Base-by-base conservation (phyloP, 495 filamentous ascomycete species). In the Viridothelium virens region DNA sequence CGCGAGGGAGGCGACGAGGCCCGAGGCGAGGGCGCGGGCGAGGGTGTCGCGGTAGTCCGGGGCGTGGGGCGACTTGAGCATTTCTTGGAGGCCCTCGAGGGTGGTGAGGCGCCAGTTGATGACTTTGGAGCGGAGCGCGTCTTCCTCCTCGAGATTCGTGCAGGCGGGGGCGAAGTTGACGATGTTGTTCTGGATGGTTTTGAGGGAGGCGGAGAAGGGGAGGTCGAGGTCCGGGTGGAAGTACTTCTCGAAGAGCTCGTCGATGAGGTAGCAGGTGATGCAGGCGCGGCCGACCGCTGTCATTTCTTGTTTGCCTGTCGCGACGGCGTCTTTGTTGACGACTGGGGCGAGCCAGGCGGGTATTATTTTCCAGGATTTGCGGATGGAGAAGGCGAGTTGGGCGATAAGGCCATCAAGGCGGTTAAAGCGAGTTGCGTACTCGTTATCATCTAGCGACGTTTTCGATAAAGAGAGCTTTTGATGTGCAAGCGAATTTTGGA, bases 401-500 rank as follows among this genome's bases (percentile, higher is more conserved):
- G 92, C 93, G 72, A 96, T 93, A 7, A 94, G 91, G 53, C 94
- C 93, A 69, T 98, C 94, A 47, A 98, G 83, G 18, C 95, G 90
- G 67, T 89, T 88, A 75, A 98, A 97, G 12, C 95, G 85, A 41
- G 87, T 91, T 47, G 85, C 82, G 71, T 98, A 98, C 79, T 97
- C 94, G 74, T 87, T 95, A 74, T 98, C 94, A 75, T 98, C 94
- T 38, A 97, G 87, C 4, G 94, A 91, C 0, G 93, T 97, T 38
- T 92, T 90, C 16, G 93, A 97, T 69, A 93, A 89, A 14, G 93
- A 91, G 74, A 98, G 88, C 63, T 94, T 86, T 76, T 97, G 95
- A 75, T 97, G 91, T 41, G 95, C 94, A 56, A 98, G 85, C 3
- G 91, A 93, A 74, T 98, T 97, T 77, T 98, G 94, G 11, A 98